Percentiles rank a stretch among this genome's conserved stretches.
These are phyloP conservation scores for Globisporangium apiculatum DNA, from an alignment of 352 stramenopile species.

Conservation along the genomic window DNA sequence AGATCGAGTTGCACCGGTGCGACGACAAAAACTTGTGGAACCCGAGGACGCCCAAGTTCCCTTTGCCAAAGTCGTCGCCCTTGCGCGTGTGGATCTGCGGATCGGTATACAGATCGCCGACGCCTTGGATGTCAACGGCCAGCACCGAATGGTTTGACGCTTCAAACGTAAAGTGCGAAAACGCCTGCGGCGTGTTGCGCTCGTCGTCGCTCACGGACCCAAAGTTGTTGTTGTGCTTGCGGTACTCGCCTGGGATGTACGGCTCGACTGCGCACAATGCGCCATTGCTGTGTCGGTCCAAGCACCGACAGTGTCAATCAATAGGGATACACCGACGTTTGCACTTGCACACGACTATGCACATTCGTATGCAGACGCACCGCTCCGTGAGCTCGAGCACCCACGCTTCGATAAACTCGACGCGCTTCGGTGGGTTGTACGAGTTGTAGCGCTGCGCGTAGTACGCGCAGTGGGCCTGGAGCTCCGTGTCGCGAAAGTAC, in stretches of 20 bases:
- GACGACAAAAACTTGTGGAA: conserved; percentile 87
- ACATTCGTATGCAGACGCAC: conserved; percentile 3
- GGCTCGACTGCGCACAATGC: conserved; percentile 70
- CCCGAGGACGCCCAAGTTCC: conserved; percentile 73
- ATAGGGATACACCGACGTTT: neutral
- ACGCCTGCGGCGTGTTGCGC: conserved; percentile 85
- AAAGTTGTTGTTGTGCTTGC: conserved; percentile 89
- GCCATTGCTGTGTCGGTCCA: conserved; percentile 25
- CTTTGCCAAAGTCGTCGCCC: conserved; percentile 83
- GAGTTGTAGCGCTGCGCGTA: conserved; percentile 86
- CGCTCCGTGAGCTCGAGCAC: conserved; percentile 74
- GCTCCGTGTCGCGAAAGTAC: conserved; percentile 86
- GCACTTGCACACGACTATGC: neutral
- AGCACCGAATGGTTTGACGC: conserved; percentile 88
- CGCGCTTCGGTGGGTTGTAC: conserved; percentile 71
- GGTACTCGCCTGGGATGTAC: conserved; percentile 79
- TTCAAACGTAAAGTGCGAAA: conserved; percentile 94
- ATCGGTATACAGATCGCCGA: conserved; percentile 95
- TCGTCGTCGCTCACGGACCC: conserved; percentile 79
- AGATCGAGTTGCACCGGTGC: conserved; percentile 87
- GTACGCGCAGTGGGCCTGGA: conserved; percentile 79
- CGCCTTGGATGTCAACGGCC: conserved; percentile 93
- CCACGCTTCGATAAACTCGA: conserved; percentile 81
- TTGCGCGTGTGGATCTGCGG: conserved; percentile 89
- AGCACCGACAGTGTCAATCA: neutral